Percentiles rank a stretch among this genome's conserved stretches.
phyloP scores from a whole-genome alignment of 352 stramenopile species.

The Halophytophthora polymorphica region DNA sequence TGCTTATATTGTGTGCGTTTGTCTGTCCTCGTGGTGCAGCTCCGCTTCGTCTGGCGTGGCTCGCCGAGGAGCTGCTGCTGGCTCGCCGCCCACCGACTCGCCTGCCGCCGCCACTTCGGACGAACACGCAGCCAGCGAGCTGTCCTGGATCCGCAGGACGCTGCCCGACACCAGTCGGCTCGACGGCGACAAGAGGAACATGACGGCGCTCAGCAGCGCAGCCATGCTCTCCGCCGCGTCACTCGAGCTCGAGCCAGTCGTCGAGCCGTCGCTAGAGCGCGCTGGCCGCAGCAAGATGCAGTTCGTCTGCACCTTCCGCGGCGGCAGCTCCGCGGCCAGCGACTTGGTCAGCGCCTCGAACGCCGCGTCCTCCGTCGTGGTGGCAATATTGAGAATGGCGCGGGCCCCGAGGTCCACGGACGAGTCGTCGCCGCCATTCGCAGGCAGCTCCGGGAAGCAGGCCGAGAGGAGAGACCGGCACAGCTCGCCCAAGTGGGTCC shows the following conservation, averaged over 20 bases:
- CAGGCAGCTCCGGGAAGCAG: constrained; percentile 20
- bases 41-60: too few relatives aligned
- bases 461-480: constrained; percentile 22
- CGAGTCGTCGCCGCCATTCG: constrained; percentile 14
- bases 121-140: background rate
- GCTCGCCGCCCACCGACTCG: too few relatives aligned
- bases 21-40: too few relatives aligned
- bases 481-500: constrained; percentile 20
- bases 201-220: constrained; percentile 49
- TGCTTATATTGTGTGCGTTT: too few relatives aligned
- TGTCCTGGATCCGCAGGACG: constrained; percentile 41
- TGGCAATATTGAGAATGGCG: constrained; percentile 24
- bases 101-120: too few relatives aligned
- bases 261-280: background rate
- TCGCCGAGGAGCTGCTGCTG: too few relatives aligned
- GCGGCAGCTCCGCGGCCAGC: constrained; percentile 34
- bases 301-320: constrained; percentile 52
- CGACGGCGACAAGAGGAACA: constrained; percentile 56
- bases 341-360: constrained; percentile 44
- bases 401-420: constrained; percentile 9
- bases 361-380: constrained; percentile 10
- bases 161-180: constrained; percentile 54
- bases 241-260: background rate
- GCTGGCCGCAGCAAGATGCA: constrained; percentile 38
- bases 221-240: constrained; percentile 11